phyloP scores from a whole-genome alignment of 768 basidiomycete species.

The Termitomyces sp. region DNA sequence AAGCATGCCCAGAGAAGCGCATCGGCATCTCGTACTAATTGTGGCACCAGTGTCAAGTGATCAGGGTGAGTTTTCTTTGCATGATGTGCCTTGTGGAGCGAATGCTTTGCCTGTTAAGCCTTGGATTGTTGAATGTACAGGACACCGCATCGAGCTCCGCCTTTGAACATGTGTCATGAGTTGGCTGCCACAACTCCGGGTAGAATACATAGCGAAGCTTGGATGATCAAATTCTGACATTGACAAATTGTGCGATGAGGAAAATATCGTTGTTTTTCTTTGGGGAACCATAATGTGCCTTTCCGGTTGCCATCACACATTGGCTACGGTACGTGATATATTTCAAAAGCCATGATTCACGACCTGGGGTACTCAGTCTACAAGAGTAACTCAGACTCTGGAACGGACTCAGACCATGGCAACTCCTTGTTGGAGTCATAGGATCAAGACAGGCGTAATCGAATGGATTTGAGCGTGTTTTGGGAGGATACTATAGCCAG shows the following conservation, averaged over 20 bases:
- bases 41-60: constrained; percentile 6
- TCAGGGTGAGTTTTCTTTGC: background rate
- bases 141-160: background rate
- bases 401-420: background rate
- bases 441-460: background rate
- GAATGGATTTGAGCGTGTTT: background rate
- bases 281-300: background rate
- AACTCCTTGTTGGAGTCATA: background rate
- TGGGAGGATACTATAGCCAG: no score
- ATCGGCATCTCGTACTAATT: constrained; percentile 7
- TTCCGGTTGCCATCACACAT: no score
- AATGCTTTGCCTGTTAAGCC: background rate
- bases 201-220: background rate
- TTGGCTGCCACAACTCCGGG: background rate
- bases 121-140: background rate
- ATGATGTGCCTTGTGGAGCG: background rate
- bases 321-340: no score
- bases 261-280: no score
- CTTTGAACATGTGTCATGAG: no score
- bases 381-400: no score
- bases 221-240: background rate
- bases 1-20: background rate
- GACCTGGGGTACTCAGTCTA: no score
- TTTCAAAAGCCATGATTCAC: background rate
- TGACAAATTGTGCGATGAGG: background rate